Evolutionary conservation across 306 rosid genomes (phyloP), one percentile per base, ranked within the genome.

Genomic region (Abrus precatorius): DNA sequence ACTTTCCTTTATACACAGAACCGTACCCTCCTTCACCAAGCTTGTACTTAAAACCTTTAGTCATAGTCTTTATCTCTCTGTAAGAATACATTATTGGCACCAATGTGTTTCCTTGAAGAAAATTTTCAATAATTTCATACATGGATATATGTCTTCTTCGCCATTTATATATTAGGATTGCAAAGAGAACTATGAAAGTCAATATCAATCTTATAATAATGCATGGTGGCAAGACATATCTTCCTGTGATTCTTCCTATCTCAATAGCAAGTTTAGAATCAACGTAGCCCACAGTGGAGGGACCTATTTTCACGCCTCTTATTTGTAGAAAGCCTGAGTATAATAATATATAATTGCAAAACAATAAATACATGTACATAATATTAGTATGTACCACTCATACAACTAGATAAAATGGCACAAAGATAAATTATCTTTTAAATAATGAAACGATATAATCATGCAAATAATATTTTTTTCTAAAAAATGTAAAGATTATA

Each of bases 41-140:
- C 14, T 68, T 78, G 2, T 41, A 69, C 38, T 47, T 55, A 0
- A 78, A 78, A 78, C 60, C 69, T 8, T 6, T 5, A 0, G 69
- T 78, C 82, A 78, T 78, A 1, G 43, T 56, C 69, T 78, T 78
- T 7, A 78, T 78, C 20, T 78, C 82, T 43, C 33, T 78, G 40
- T 68, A 78, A 6, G 30, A 27, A 13, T 78, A 78, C 13, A 75
- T 43, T 29, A 78, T 78, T 0, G 82, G 82, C 29, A 29, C 44
- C 4, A 78, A 34, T 1, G 41, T 29, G 49, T 27, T 56, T 0
- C 9, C 69, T 30, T 3, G 49, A 9, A 78, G 12, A 78, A 78
- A 78, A 6, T 9, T 9, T 54, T 78, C 76, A 8, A 78, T 78
- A 11, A 67, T 68, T 41, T 43, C 76, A 29, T 67, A 78, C 36